These are phyloP conservation scores for Kodamaea kaohsiungensis DNA, from an alignment of 805 yeast species.

Conservation along the genomic window DNA sequence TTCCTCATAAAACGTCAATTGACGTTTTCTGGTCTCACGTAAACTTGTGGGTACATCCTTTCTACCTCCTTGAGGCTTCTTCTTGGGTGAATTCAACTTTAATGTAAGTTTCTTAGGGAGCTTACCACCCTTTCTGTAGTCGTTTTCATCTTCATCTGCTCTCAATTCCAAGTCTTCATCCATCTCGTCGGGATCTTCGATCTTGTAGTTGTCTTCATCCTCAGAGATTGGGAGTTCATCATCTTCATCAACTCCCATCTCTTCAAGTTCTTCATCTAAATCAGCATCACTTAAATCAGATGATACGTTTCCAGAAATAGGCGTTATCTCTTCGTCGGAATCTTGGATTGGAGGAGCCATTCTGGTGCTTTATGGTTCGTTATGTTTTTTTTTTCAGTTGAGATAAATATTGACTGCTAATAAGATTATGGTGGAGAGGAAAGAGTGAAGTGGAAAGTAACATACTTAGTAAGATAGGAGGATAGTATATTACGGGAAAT, in stretches of 20 bases:
- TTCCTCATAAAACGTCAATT: conserved; percentile 39
- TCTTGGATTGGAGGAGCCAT: neutral
- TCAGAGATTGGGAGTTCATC: conserved; percentile 25
- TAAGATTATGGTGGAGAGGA: neutral
- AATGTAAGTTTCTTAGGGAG: conserved; percentile 9
- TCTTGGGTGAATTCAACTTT: conserved; percentile 8
- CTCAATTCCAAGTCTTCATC: conserved; percentile 37
- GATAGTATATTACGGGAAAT: no score
- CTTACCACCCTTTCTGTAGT: conserved; percentile 18
- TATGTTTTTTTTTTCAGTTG: neutral
- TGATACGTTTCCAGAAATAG: conserved; percentile 5
- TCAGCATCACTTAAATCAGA: conserved; percentile 16
- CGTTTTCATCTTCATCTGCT: conserved; percentile 28
- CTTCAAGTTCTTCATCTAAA: conserved; percentile 24
- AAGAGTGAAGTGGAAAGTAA: no score
- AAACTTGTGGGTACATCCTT: conserved; percentile 2
- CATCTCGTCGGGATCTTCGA: conserved; percentile 38
- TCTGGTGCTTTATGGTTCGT: neutral
- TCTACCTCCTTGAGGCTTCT: conserved; percentile 8
- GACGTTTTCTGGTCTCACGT: conserved; percentile 38
- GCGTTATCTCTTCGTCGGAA: conserved; percentile 7
- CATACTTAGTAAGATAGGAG: no score
- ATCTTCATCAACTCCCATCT: conserved; percentile 19
- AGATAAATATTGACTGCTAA: neutral
- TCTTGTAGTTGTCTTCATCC: conserved; percentile 31